Percentiles rank a stretch among this genome's conserved stretches.
Evolutionary conservation across 805 yeast species (phyloP).

Genomic region (Debaryomyces castellii): DNA sequence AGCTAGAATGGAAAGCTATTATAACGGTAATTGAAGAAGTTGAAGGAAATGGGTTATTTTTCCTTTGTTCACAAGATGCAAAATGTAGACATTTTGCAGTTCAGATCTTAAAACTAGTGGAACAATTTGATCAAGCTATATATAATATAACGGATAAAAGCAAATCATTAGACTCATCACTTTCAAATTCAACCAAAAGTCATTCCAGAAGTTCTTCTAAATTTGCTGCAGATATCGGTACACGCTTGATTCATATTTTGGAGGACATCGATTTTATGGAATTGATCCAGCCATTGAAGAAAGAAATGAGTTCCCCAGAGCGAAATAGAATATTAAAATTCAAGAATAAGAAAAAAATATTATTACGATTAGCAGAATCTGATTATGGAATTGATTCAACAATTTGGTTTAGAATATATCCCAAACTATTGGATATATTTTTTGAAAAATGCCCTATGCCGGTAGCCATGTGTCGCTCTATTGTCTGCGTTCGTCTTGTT

Average conservation of each 20-base stretch:
- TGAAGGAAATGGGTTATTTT: slow-evolving; percentile 93
- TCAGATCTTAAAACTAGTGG: slow-evolving; percentile 70
- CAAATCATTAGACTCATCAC: neutral
- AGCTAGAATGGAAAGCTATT: slow-evolving; percentile 72
- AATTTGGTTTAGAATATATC: slow-evolving; percentile 90
- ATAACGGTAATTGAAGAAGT: slow-evolving; percentile 89
- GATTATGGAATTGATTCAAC: slow-evolving; percentile 96
- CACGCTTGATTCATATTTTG: slow-evolving; percentile 72
- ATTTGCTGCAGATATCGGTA: slow-evolving; percentile 77
- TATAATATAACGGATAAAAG: slow-evolving; percentile 46
- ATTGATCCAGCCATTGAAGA: slow-evolving; percentile 52
- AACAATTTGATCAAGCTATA: slow-evolving; percentile 85
- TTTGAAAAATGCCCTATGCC: slow-evolving; percentile 87
- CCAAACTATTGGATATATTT: slow-evolving; percentile 66
- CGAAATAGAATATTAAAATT: slow-evolving; percentile 66
- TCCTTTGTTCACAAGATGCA: slow-evolving; percentile 84
- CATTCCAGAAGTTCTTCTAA: slow-evolving; percentile 65
- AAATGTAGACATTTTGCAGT: slow-evolving; percentile 73
- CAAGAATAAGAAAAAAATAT: slow-evolving; percentile 60
- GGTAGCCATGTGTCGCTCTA: slow-evolving; percentile 87
- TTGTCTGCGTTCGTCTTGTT: slow-evolving; percentile 84
- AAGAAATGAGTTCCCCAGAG: slow-evolving; percentile 72
- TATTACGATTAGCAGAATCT: slow-evolving; percentile 81
- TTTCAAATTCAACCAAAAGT: slow-evolving; percentile 13
- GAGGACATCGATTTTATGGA: slow-evolving; percentile 66